phyloP scores from a whole-genome alignment of 129 eudicot genomes.

The Solidago caesia region DNA sequence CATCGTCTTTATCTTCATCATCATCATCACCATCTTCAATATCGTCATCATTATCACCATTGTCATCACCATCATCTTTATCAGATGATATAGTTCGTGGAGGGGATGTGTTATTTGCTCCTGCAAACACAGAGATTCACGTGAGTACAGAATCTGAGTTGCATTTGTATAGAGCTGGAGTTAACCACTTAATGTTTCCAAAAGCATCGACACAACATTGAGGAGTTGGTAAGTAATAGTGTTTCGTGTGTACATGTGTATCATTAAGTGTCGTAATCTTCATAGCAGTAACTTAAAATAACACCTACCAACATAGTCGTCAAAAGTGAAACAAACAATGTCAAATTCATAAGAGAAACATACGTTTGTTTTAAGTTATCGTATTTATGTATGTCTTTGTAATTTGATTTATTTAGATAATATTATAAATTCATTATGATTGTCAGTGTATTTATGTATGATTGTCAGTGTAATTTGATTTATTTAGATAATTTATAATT shows the following conservation, averaged over 20 bases:
- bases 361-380: background rate
- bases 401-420: conserved; percentile 1
- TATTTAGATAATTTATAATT: background rate
- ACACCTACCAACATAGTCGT: conserved; percentile 17
- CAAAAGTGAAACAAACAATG: background rate
- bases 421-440: conserved; percentile 5
- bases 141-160: conserved; percentile 44
- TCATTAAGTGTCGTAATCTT: conserved; percentile 9
- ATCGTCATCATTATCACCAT: background rate
- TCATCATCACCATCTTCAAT: conserved; percentile 3
- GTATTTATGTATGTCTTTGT: conserved; percentile 9
- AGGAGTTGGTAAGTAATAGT: background rate
- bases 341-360: conserved; percentile 4
- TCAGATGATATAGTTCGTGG: conserved; percentile 39
- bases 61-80: conserved; percentile 15
- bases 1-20: background rate
- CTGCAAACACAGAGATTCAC: conserved; percentile 52
- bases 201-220: conserved; percentile 22
- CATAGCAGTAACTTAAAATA: conserved; percentile 22
- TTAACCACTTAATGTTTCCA: conserved; percentile 39
- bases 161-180: conserved; percentile 78
- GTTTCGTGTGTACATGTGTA: conserved; percentile 25
- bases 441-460: background rate
- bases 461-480: background rate
- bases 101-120: conserved; percentile 79